phyloP scores from a whole-genome alignment of 805 yeast genomes.

The Ogataea ganodermae region DNA sequence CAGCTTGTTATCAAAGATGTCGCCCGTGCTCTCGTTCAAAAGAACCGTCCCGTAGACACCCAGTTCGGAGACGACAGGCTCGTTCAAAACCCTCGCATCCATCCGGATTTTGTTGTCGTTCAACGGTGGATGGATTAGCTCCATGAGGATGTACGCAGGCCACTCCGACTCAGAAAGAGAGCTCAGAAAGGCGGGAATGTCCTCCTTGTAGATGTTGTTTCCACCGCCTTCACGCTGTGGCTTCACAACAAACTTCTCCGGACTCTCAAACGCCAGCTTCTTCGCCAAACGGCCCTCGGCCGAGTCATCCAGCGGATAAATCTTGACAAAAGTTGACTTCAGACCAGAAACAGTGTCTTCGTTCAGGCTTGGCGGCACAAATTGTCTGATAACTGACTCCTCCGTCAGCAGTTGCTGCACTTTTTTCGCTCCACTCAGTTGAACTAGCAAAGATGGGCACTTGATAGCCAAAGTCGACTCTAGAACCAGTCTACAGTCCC shows the following conservation, averaged over 20 bases:
- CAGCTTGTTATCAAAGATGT: conserved; percentile 59
- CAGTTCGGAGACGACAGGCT: conserved; percentile 82
- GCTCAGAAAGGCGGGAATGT: conserved; percentile 74
- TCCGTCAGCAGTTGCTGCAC: conserved; percentile 85
- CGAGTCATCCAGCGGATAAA: conserved; percentile 81
- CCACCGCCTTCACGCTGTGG: conserved; percentile 99
- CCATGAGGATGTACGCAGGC: conserved; percentile 94
- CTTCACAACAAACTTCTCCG: conserved; percentile 79
- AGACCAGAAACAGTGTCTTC: conserved; percentile 31
- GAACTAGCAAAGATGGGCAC: conserved; percentile 88
- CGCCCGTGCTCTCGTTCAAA: conserved; percentile 65
- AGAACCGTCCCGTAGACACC: conserved; percentile 87
- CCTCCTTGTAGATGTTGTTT: conserved; percentile 83
- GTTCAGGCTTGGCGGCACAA: conserved; percentile 34
- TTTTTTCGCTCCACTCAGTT: conserved; percentile 90
- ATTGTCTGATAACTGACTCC: conserved; percentile 46
- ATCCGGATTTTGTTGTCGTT: conserved; percentile 70
- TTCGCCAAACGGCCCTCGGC: conserved; percentile 63
- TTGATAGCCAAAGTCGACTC: conserved; percentile 83
- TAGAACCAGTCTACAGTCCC: conserved; percentile 74
- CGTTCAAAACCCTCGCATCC: conserved; percentile 60
- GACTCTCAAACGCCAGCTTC: conserved; percentile 63
- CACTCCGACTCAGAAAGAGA: conserved; percentile 67
- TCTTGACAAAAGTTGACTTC: conserved; percentile 73
- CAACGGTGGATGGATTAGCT: conserved; percentile 78